phyloP scores from a whole-genome alignment of 495 filamentous ascomycete genomes.

The Xylaria palmicola region DNA sequence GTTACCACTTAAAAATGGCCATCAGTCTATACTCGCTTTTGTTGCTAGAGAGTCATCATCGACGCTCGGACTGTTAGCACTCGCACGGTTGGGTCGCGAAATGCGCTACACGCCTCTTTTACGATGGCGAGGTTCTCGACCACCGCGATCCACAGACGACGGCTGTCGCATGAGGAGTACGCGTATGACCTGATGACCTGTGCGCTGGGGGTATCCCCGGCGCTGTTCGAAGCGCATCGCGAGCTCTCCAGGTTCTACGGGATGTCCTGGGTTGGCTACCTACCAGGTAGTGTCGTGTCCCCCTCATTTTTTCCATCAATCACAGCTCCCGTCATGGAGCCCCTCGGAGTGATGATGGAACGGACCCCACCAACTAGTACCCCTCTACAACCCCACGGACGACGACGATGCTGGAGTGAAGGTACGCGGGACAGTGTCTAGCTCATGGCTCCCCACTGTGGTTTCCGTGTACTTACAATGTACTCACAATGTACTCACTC shows the following conservation, averaged over 20 bases:
- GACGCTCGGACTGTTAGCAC: no score
- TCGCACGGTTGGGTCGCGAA: no score
- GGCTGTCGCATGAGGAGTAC: neutral
- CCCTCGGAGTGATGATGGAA: slow-evolving; percentile 11
- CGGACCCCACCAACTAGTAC: slow-evolving; percentile 2
- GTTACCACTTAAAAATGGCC: no score
- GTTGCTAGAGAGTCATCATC: no score
- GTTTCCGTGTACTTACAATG: no score
- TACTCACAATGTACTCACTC: no score
- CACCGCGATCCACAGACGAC: neutral
- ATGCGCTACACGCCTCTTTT: neutral
- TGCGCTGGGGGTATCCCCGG: neutral
- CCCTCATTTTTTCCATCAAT: slow-evolving; percentile 40
- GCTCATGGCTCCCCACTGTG: no score
- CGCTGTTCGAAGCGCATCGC: neutral
- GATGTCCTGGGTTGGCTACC: neutral
- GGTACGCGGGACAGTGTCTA: no score
- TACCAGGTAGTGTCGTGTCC: neutral
- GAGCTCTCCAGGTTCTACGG: neutral
- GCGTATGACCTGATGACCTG: neutral
- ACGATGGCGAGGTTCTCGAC: neutral
- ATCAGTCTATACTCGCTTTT: no score
- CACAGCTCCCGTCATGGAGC: slow-evolving; percentile 14
- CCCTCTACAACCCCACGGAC: slow-evolving; percentile 18
- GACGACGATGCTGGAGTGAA: no score